Conservation (phyloP, 495 filamentous ascomycete species). For the Penicillium simplicissimum region DNA sequence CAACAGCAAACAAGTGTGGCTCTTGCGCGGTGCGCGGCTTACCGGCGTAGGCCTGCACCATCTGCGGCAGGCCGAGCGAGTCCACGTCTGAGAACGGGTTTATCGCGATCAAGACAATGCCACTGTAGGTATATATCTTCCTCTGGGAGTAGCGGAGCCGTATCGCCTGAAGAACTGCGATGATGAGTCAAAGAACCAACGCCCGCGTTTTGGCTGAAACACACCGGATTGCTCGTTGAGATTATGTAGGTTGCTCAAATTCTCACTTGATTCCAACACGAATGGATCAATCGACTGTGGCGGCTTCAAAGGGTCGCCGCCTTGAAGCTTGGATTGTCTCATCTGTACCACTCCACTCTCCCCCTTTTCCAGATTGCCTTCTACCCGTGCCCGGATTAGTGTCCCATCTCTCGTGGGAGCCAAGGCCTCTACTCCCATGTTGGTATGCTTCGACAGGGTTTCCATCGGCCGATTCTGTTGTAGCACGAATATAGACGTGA, state of each 20-base stretch:
- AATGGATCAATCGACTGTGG: slow-evolving; percentile 97
- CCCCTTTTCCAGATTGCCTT: too few species aligned
- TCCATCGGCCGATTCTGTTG: too few species aligned
- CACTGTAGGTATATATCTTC: slow-evolving; percentile 99
- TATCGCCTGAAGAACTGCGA: slow-evolving; percentile 90
- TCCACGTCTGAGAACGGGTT: slow-evolving; percentile 98
- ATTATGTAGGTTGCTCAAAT: slow-evolving; percentile 96
- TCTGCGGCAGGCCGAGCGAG: slow-evolving; percentile 96
- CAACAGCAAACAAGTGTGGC: slow-evolving; percentile 97
- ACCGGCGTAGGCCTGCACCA: slow-evolving; percentile 98
- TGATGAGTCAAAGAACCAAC: slow-evolving; percentile 34
- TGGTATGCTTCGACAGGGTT: too few species aligned
- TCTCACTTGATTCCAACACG: slow-evolving; percentile 98
- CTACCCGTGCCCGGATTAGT: too few species aligned
- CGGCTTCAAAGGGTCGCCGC: slow-evolving; percentile 66
- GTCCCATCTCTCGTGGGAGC: too few species aligned
- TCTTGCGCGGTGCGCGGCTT: slow-evolving; percentile 96
- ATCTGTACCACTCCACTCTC: too few species aligned
- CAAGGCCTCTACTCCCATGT: too few species aligned
- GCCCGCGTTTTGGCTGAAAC: slow-evolving; percentile 17
- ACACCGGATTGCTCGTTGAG: slow-evolving; percentile 98
- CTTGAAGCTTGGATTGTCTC: slow-evolving; percentile 79
- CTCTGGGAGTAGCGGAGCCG: slow-evolving; percentile 97
- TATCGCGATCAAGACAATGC: slow-evolving; percentile 97
- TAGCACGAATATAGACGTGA: too few species aligned